A percentile compares a stretch with the other conserved stretches of the same genome.
Evolutionary conservation across 2,329 filamentous ascomycete species (phyloP).

Genomic region (Gaeumannomyces sp.): DNA sequence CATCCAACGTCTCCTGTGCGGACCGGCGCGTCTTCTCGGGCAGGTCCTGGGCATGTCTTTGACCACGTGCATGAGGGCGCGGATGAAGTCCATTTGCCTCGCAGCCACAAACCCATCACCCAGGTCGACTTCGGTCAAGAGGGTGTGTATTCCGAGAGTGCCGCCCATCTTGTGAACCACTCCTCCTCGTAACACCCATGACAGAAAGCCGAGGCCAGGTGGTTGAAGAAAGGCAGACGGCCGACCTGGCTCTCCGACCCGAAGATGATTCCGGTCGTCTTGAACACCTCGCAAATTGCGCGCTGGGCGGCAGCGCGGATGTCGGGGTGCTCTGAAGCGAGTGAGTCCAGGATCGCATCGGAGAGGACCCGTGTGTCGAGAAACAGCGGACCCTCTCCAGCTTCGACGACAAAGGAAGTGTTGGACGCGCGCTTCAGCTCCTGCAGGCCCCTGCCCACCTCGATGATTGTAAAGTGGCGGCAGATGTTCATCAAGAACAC

Average conservation of each 20-base stretch:
- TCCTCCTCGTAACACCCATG: slow-evolving; percentile 97
- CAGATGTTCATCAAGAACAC: slow-evolving; percentile 74
- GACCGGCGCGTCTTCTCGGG: slow-evolving; percentile 81
- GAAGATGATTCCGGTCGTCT: slow-evolving; percentile 71
- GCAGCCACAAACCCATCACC: slow-evolving; percentile 77
- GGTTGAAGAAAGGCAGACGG: slow-evolving; percentile 75
- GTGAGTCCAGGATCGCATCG: slow-evolving; percentile 82
- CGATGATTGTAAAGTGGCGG: slow-evolving; percentile 83
- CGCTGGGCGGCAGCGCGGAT: slow-evolving; percentile 79
- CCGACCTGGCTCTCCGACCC: slow-evolving; percentile 66
- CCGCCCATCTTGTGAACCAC: slow-evolving; percentile 98
- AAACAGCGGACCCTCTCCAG: slow-evolving; percentile 79
- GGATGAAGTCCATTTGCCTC: slow-evolving; percentile 80
- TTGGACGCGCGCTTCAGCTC: slow-evolving; percentile 72
- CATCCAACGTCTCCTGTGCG: slow-evolving; percentile 76
- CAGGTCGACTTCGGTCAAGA: slow-evolving; percentile 78
- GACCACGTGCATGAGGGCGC: slow-evolving; percentile 92
- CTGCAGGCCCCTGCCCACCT: slow-evolving; percentile 79
- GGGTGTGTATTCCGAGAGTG: slow-evolving; percentile 79
- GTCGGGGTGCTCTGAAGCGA: slow-evolving; percentile 75
- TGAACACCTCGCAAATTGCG: slow-evolving; percentile 71
- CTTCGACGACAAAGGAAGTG: slow-evolving; percentile 75
- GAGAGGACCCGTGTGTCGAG: slow-evolving; percentile 83
- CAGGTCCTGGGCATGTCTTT: slow-evolving; percentile 97
- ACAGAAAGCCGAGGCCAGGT: slow-evolving; percentile 77